Conservation (phyloP, 1,139 yeast genomes). For the Eremothecium sinecaudum region DNA sequence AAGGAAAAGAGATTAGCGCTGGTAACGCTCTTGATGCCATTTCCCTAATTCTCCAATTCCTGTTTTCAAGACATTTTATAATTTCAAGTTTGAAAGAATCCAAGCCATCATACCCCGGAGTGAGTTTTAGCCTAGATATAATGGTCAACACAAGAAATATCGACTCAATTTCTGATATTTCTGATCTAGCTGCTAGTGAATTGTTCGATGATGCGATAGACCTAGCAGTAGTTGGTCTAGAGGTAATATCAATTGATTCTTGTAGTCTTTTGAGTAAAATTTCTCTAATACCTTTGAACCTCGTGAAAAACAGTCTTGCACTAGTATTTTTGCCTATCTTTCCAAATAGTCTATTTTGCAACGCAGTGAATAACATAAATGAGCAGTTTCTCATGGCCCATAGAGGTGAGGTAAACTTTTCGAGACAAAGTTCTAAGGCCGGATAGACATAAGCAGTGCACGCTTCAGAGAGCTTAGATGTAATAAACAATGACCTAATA, state of each 20-base stretch:
- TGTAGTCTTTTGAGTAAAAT: constrained; percentile 40
- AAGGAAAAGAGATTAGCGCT: constrained; percentile 36
- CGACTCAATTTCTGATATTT: constrained; percentile 37
- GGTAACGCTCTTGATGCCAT: constrained; percentile 69
- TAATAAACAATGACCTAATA: constrained; percentile 62
- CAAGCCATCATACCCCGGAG: constrained; percentile 44
- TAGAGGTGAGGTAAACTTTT: constrained; percentile 50
- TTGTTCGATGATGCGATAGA: not conserved
- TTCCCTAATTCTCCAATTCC: constrained; percentile 77
- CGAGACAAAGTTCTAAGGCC: constrained; percentile 52
- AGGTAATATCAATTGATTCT: constrained; percentile 28
- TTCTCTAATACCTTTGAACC: constrained; percentile 44
- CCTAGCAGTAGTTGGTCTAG: constrained; percentile 4
- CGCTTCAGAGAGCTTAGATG: constrained; percentile 48
- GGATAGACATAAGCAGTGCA: constrained; percentile 47
- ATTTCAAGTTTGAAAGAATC: constrained; percentile 43
- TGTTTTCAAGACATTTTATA: constrained; percentile 39
- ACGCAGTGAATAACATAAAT: constrained; percentile 80
- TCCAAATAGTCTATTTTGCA: constrained; percentile 74
- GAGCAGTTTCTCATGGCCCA: constrained; percentile 93
- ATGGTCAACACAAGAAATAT: constrained; percentile 70
- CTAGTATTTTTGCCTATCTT: constrained; percentile 40
- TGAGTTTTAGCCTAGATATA: constrained; percentile 55
- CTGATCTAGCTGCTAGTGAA: constrained; percentile 7
- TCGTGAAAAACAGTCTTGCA: constrained; percentile 59